These are phyloP conservation scores for Chondrostereum purpureum DNA, from an alignment of 1,284 basidiomycete genomes.

Conservation along the genomic window DNA sequence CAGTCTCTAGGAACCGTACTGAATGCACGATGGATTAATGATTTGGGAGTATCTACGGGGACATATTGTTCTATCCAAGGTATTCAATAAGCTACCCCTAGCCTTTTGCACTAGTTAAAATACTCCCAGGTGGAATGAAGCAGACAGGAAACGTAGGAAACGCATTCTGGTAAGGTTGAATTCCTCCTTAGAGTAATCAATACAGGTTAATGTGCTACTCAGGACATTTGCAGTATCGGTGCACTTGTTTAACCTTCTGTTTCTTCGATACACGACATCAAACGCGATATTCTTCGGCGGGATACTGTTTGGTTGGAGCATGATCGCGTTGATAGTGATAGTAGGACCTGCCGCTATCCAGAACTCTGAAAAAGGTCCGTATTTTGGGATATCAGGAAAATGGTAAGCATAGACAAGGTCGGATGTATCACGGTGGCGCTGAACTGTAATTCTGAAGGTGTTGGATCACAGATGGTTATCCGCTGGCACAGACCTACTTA, in stretches of 20 bases:
- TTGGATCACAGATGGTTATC: constrained; percentile 41
- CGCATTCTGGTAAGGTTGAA: constrained; percentile 8
- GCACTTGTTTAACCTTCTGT: constrained; percentile 9
- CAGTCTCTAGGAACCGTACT: constrained; percentile 9
- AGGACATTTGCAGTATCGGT: constrained; percentile 4
- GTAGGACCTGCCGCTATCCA: constrained; percentile 9
- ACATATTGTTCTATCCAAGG: constrained; percentile 7
- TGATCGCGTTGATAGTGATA: constrained; percentile 5
- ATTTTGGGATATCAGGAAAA: constrained; percentile 9
- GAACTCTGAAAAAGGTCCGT: constrained; percentile 5
- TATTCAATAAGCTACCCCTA: neutral
- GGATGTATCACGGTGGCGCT: too few relatives aligned
- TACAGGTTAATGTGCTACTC: too few relatives aligned
- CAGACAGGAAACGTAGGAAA: constrained; percentile 7
- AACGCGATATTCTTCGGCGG: constrained; percentile 1
- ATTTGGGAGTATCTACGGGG: neutral
- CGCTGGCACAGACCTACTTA: constrained; percentile 30
- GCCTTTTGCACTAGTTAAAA: neutral
- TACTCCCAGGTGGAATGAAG: constrained; percentile 8
- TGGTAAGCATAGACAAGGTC: too few relatives aligned
- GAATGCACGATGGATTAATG: constrained; percentile 7
- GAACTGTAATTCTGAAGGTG: constrained; percentile 35
- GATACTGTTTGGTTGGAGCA: constrained; percentile 7
- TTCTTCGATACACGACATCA: constrained; percentile 3
- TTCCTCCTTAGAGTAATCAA: too few relatives aligned